Conservation (phyloP, 331 rosid genomes). For the Saraca asoca region DNA sequence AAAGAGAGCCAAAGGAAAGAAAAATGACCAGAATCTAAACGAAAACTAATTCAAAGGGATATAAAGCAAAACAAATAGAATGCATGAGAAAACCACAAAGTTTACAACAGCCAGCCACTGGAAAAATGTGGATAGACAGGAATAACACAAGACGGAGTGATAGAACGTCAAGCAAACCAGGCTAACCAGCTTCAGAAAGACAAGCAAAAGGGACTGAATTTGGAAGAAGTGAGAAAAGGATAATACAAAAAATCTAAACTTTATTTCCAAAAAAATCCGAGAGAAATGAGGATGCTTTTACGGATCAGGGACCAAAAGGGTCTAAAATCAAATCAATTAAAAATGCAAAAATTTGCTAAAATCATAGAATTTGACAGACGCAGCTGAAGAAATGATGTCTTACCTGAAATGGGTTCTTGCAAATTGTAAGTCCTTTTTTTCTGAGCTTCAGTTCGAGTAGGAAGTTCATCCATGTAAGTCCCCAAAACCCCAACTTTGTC, state of each 20-base stretch:
- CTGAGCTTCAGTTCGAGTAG: conserved; percentile 9
- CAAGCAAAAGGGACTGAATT: neutral
- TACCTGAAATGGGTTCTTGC: conserved; percentile 40
- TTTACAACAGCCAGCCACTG: neutral
- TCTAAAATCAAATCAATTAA: neutral
- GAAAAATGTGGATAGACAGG: neutral
- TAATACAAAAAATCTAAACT: conserved; percentile 1
- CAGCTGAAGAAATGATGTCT: neutral
- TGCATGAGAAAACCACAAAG: neutral
- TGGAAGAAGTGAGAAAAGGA: neutral
- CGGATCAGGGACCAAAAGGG: conserved; percentile 30
- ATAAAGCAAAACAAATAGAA: neutral
- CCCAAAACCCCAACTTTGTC: no score
- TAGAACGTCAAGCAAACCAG: neutral
- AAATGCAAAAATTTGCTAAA: neutral
- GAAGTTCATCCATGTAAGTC: neutral
- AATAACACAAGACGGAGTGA: neutral
- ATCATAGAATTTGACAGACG: neutral
- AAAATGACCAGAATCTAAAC: neutral
- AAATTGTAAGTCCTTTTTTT: neutral
- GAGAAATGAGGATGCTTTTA: neutral
- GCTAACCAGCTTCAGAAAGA: neutral
- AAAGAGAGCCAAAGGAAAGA: neutral
- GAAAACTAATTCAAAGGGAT: neutral
- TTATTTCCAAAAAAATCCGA: conserved; percentile 14